A percentile compares a stretch with the other conserved stretches of the same genome.
These are phyloP conservation scores for Arthrobotrys pseudoclavata DNA, from an alignment of 2,329 filamentous ascomycete genomes.

Conservation along the genomic window DNA sequence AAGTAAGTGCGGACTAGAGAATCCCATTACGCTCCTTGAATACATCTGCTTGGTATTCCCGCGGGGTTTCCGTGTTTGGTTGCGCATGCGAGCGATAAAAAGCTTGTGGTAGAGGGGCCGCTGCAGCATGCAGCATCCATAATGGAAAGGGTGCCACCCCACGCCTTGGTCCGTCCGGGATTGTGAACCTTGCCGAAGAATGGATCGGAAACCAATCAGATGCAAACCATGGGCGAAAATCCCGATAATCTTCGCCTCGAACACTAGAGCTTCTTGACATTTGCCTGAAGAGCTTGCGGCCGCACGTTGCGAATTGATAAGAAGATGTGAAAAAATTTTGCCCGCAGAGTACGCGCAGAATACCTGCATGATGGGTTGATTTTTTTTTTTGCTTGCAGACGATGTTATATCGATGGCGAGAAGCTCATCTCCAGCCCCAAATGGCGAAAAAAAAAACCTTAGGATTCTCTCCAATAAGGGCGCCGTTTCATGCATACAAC, in stretches of 20 bases:
- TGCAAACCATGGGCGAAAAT: conserved; percentile 42
- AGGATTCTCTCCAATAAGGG: conserved; percentile 29
- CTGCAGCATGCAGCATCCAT: conserved; percentile 31
- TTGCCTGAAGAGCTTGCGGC: conserved; percentile 8
- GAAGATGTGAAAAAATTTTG: conserved; percentile 26
- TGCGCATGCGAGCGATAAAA: conserved; percentile 39
- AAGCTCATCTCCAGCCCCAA: conserved; percentile 47
- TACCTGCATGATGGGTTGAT: conserved; percentile 27
- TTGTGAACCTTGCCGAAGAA: conserved; percentile 42
- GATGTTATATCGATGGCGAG: conserved; percentile 16
- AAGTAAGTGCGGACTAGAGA: conserved; percentile 34
- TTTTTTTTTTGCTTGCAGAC: conserved; percentile 18
- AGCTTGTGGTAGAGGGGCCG: conserved; percentile 59
- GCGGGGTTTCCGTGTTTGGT: conserved; percentile 60
- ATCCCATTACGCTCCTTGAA: conserved; percentile 26
- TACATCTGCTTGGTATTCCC: conserved; percentile 31
- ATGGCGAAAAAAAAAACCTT: conserved; percentile 18
- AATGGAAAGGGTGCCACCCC: conserved; percentile 29
- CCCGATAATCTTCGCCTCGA: conserved; percentile 38
- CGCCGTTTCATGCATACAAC: conserved; percentile 19
- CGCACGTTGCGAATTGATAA: conserved; percentile 32
- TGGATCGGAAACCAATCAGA: conserved; percentile 31
- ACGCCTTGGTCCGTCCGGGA: conserved; percentile 23
- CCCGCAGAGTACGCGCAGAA: conserved; percentile 31
- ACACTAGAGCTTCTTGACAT: conserved; percentile 27